phyloP scores from a whole-genome alignment of 2,329 filamentous ascomycete species.

The Calonectria fujianensis region DNA sequence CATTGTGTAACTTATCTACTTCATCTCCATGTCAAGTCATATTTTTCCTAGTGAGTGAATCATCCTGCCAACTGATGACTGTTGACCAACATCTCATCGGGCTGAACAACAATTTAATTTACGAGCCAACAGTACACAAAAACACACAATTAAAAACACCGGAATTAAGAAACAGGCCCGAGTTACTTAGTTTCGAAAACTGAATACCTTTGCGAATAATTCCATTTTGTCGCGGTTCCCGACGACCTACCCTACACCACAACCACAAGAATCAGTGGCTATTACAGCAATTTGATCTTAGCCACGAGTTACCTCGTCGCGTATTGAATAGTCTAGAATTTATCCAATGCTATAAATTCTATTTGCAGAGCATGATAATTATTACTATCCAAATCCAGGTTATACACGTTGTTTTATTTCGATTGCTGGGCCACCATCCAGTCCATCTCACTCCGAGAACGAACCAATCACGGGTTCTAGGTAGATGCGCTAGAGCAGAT shows the following conservation, averaged over 20 bases:
- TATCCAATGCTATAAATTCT: not conserved
- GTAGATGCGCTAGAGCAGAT: not conserved
- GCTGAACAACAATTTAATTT: not conserved
- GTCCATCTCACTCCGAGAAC: too few species aligned
- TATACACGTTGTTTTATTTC: conserved; percentile 3
- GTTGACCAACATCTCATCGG: not conserved
- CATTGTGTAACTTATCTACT: not conserved
- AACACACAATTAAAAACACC: not conserved
- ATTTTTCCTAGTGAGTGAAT: not conserved
- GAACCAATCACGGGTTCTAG: not conserved
- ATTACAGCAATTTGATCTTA: not conserved
- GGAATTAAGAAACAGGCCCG: not conserved
- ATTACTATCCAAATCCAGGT: too few species aligned
- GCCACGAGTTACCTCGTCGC: not conserved
- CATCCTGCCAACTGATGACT: not conserved
- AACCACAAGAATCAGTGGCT: not conserved
- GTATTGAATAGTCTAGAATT: not conserved
- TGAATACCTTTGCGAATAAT: not conserved
- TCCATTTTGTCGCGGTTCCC: not conserved
- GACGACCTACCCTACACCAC: not conserved
- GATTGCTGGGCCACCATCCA: not conserved
- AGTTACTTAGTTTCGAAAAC: not conserved
- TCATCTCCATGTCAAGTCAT: not conserved
- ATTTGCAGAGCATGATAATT: not conserved
- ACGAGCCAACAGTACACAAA: not conserved